phyloP scores from a whole-genome alignment of 129 eudicot genomes.

The Centella asiatica region DNA sequence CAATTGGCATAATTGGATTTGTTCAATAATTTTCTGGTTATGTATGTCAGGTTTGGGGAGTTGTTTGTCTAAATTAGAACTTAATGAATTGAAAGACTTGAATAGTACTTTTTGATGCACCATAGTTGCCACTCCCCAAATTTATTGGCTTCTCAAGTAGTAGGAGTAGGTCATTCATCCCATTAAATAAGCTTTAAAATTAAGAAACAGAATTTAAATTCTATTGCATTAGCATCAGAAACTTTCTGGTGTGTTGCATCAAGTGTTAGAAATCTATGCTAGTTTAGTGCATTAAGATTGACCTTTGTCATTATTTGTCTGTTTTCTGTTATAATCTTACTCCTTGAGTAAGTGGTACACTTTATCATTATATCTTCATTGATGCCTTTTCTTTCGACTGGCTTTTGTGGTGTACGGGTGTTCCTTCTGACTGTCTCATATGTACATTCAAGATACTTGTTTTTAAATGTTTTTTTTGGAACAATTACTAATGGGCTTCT shows the following conservation, averaged over 20 bases:
- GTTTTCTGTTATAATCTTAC: no score
- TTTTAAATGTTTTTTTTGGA: constrained; percentile 4
- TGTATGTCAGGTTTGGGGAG: not conserved
- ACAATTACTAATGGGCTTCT: constrained; percentile 8
- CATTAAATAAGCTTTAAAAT: not conserved
- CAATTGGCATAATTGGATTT: not conserved
- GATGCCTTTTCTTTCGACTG: not conserved
- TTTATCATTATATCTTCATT: not conserved
- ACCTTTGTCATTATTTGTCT: no score
- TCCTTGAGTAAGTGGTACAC: no score
- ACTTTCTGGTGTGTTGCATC: no score
- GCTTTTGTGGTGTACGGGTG: no score
- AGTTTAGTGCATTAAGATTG: not conserved
- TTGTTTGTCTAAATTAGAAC: not conserved
- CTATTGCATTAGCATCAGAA: not conserved
- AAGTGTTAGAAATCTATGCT: not conserved
- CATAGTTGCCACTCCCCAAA: not conserved
- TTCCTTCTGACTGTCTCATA: constrained; percentile 2
- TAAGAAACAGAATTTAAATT: not conserved
- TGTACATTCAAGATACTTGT: not conserved
- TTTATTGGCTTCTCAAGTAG: not conserved
- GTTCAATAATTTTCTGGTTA: not conserved
- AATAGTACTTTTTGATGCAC: not conserved
- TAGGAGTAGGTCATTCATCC: not conserved
- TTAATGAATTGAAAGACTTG: not conserved